A percentile compares a stretch with the other conserved stretches of the same genome.
Conservation (phyloP, 257 asterid genomes). For the Plantago major region DNA sequence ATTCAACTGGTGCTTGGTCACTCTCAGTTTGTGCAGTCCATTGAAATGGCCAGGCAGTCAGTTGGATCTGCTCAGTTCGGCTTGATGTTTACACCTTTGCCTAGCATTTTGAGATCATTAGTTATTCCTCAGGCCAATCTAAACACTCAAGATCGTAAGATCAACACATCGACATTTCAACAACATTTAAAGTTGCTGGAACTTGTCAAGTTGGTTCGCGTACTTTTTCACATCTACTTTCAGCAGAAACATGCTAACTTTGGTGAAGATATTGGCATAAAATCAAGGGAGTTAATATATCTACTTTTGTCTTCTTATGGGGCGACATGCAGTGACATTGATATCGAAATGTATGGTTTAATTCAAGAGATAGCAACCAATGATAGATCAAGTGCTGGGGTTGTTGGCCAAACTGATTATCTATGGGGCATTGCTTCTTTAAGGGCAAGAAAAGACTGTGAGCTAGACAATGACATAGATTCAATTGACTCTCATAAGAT, state of each 20-base stretch:
- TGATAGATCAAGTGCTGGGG: slow-evolving; percentile 49
- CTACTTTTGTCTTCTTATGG: slow-evolving; percentile 69
- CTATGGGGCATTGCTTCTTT: slow-evolving; percentile 75
- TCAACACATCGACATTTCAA: slow-evolving; percentile 24
- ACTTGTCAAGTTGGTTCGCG: slow-evolving; percentile 71
- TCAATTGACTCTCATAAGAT: slow-evolving; percentile 27
- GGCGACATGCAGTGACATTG: slow-evolving; percentile 66
- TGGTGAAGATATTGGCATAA: slow-evolving; percentile 50
- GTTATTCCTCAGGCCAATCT: slow-evolving; percentile 24
- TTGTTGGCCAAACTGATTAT: slow-evolving; percentile 61
- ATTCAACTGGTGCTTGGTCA: slow-evolving; percentile 76
- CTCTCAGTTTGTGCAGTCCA: slow-evolving; percentile 54
- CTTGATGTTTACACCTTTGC: slow-evolving; percentile 57
- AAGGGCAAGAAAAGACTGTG: slow-evolving; percentile 48
- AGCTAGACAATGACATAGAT: slow-evolving; percentile 32
- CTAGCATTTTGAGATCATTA: slow-evolving; percentile 53
- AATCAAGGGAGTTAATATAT: slow-evolving; percentile 54
- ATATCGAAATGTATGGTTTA: slow-evolving; percentile 65
- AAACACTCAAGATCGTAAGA: slow-evolving; percentile 30
- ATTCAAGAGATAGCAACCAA: slow-evolving; percentile 55
- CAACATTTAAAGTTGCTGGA: slow-evolving; percentile 45
- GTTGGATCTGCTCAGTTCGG: slow-evolving; percentile 48
- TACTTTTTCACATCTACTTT: slow-evolving; percentile 47
- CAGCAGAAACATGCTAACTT: slow-evolving; percentile 35
- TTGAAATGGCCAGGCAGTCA: slow-evolving; percentile 41